Conservation (phyloP, 139 green algal genomes). For the Ettlia oleoabundans region DNA sequence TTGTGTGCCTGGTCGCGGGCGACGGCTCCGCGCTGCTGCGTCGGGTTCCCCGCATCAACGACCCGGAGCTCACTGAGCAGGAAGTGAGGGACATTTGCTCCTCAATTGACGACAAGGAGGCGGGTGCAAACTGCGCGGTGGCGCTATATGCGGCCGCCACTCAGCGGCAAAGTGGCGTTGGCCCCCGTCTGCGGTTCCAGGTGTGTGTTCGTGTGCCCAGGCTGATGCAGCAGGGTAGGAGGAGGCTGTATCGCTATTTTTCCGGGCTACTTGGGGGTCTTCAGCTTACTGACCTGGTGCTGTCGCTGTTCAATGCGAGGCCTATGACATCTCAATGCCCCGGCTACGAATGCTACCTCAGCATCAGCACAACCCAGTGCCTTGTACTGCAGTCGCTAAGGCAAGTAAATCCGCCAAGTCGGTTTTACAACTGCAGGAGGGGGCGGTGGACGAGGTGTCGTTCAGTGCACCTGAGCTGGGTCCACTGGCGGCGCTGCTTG, state of each 20-base stretch:
- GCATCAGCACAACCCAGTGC: too few species aligned
- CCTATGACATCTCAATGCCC: too few species aligned
- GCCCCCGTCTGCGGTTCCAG: conserved; percentile 67
- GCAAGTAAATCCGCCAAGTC: too few species aligned
- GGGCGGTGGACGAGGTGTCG: conserved; percentile 69
- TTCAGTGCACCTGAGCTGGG: conserved; percentile 78
- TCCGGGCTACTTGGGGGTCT: too few species aligned
- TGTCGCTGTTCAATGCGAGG: too few species aligned
- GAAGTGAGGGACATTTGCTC: conserved; percentile 56
- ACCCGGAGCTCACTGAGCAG: conserved; percentile 41
- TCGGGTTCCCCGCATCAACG: conserved; percentile 56
- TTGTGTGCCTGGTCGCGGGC: conserved; percentile 67
- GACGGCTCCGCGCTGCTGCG: conserved; percentile 61
- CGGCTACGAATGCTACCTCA: too few species aligned
- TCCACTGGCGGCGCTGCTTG: conserved; percentile 65
- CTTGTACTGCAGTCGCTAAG: too few species aligned
- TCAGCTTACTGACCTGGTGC: too few species aligned
- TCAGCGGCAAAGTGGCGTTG: conserved; percentile 8
- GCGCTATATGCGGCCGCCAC: conserved; percentile 18
- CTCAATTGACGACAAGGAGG: conserved; percentile 22
- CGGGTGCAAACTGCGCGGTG: conserved; percentile 47
- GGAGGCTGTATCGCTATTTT: too few species aligned
- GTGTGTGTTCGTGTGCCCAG: conserved; percentile 32
- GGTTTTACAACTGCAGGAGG: conserved; percentile 22
- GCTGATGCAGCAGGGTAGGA: background rate